These are phyloP conservation scores for Urostyla sp. DNA, from an alignment of 73 alveolate genomes.

Conservation along the genomic window DNA sequence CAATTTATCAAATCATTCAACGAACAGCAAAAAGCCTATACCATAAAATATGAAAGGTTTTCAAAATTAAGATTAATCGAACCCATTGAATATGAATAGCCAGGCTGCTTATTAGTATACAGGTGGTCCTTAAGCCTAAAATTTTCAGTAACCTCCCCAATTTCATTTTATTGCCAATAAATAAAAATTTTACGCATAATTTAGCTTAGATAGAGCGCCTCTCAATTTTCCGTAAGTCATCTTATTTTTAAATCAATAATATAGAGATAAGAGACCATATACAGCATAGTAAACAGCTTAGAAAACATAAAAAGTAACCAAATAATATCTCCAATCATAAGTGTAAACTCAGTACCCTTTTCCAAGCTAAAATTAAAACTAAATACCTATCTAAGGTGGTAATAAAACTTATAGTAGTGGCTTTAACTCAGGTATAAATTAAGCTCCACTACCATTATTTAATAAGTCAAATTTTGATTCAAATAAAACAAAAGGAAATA, in stretches of 20 bases:
- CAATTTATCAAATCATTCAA: too few species aligned
- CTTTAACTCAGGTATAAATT: not conserved
- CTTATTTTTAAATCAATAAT: not conserved
- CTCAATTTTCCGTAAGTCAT: conserved; percentile 7
- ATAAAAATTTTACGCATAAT: conserved; percentile 35
- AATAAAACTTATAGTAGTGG: not conserved
- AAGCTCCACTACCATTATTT: not conserved
- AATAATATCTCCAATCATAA: not conserved
- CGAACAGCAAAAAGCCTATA: too few species aligned
- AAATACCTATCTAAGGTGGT: not conserved
- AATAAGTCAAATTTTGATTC: not conserved
- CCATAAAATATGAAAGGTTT: too few species aligned
- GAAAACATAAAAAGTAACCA: not conserved
- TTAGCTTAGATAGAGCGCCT: conserved; percentile 37
- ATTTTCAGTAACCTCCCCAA: too few species aligned
- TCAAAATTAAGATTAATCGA: too few species aligned
- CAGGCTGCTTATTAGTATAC: too few species aligned
- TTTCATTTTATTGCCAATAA: conserved; percentile 42
- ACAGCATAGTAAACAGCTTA: not conserved
- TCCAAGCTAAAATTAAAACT: not conserved
- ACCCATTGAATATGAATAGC: too few species aligned
- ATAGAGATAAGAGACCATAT: conserved; percentile 47
- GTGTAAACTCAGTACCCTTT: not conserved
- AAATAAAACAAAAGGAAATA: not conserved
- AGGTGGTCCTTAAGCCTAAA: too few species aligned